Evolutionary conservation across 768 basidiomycete species (phyloP).

Genomic region (Mrakia frigida): DNA sequence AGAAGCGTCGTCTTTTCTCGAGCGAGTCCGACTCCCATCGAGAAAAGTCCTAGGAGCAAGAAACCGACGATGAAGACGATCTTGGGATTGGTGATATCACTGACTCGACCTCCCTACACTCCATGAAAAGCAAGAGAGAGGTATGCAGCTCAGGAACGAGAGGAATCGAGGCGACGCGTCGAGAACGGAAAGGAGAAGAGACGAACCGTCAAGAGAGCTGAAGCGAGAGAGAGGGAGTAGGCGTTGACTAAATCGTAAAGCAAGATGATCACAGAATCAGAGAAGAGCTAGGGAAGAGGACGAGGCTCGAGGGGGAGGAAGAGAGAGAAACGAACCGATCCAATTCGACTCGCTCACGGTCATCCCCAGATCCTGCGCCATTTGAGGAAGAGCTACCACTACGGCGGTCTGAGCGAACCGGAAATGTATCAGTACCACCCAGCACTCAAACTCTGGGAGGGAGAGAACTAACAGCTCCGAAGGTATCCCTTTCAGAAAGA

Average conservation of each 20-base stretch:
- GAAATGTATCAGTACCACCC: not conserved
- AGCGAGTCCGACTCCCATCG: constrained; percentile 30
- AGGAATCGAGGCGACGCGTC: no score
- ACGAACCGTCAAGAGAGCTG: not conserved
- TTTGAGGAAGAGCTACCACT: not conserved
- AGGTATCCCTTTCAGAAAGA: not conserved
- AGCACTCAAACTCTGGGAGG: not conserved
- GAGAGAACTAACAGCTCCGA: constrained; percentile 6
- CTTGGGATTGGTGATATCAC: constrained; percentile 36
- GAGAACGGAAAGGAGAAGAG: not conserved
- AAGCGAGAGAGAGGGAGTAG: constrained; percentile 16
- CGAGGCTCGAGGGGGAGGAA: not conserved
- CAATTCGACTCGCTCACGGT: not conserved
- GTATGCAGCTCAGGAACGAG: not conserved
- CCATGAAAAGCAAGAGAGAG: constrained; percentile 53
- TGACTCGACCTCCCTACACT: constrained; percentile 34
- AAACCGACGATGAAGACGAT: constrained; percentile 17
- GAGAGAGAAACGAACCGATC: not conserved
- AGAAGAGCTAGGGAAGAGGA: not conserved
- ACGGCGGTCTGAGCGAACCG: not conserved
- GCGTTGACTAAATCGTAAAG: not conserved
- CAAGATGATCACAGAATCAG: not conserved
- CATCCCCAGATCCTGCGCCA: not conserved
- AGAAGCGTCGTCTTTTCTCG: constrained; percentile 40
- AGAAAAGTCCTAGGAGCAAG: not conserved